Base-by-base conservation (phyloP, 257 asterid species). In the Primulina huaijiensis region DNA sequence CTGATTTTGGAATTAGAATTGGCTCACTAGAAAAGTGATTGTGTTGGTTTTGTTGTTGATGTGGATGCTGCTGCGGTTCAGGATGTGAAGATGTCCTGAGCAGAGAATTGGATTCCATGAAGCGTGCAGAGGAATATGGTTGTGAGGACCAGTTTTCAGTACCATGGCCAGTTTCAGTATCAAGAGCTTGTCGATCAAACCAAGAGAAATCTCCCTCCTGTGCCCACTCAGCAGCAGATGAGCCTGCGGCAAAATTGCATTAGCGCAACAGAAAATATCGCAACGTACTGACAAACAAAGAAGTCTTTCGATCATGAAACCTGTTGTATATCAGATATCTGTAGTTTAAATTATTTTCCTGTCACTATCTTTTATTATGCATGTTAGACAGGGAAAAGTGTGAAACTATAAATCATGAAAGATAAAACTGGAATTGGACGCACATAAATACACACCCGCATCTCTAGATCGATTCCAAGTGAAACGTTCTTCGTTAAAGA, bases 1-100 rank as follows among this genome's bases (percentile, higher is more conserved):
- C 72, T 8, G 87, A 75, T 65, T 88, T 88, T 53, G 93, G 87
- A 67, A 83, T 69, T 53, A 84, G 87, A 67, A 76, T 74, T 43
- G 97, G 93, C 75, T 95, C 99, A 31, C 92, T 84, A 50, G 89
- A 82, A 80, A 81, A 81, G 63, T 81, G 92, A 72, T 89, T 87
- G 23, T 73, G 92, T 50, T 65, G 52, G 68, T 62, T 81, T 64
- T 77, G 97, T 35, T 61, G 87, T 16, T 75, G 91, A 30, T 75
- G 81, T 56, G 82, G 85, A 71, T 76, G 78, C 60, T 80, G 94
- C 70, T 85, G 96, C 56, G 84, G 90, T 67, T 88, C 91, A 29
- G 99, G 99, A 76, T 90, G 88, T 14, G 99, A 91, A 40, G 95
- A 83, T 71, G 97, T 85, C 77, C 99, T 84, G 76, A 84, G 84